Conservation (phyloP, 2,329 filamentous ascomycete species). For the Raffaelea ambrosiae region DNA sequence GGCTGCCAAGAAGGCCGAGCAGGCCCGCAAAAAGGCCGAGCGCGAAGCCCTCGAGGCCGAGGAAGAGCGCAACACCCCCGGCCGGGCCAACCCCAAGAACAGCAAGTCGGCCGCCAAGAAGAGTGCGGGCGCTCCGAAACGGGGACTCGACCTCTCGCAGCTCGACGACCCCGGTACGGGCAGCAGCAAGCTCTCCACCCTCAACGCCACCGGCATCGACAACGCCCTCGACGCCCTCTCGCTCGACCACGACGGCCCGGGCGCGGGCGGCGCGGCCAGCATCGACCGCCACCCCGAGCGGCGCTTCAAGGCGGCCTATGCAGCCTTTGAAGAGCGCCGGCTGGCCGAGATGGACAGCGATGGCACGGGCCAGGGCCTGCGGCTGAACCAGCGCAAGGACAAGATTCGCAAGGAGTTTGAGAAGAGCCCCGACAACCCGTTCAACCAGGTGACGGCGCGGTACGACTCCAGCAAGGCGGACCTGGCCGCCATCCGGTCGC, state of each 20-base stretch:
- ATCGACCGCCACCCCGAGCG: constrained; percentile 88
- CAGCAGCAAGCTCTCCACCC: constrained; percentile 36
- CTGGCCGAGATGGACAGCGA: constrained; percentile 81
- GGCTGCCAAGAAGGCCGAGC: constrained; percentile 73
- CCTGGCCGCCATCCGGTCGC: constrained; percentile 52
- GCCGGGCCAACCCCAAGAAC: constrained; percentile 56
- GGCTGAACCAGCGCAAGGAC: constrained; percentile 77
- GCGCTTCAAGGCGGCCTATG: constrained; percentile 77
- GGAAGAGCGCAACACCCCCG: constrained; percentile 62
- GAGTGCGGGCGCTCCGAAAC: constrained; percentile 31
- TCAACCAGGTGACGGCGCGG: constrained; percentile 70
- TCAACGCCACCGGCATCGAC: constrained; percentile 85
- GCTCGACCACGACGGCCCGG: constrained; percentile 31
- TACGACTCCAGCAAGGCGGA: constrained; percentile 80
- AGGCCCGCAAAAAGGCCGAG: constrained; percentile 84
- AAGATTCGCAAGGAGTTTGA: constrained; percentile 87
- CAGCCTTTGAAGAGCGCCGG: constrained; percentile 71
- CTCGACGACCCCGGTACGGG: constrained; percentile 48
- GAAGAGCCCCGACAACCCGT: constrained; percentile 89
- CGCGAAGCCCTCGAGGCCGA: constrained; percentile 73
- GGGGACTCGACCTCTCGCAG: constrained; percentile 59
- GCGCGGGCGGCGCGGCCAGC: constrained; percentile 23
- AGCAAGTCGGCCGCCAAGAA: constrained; percentile 61
- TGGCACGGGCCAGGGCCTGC: constrained; percentile 60
- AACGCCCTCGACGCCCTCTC: constrained; percentile 84